phyloP scores from a whole-genome alignment of 139 green algal genomes.

The Mesotaenium endlicherianum region DNA sequence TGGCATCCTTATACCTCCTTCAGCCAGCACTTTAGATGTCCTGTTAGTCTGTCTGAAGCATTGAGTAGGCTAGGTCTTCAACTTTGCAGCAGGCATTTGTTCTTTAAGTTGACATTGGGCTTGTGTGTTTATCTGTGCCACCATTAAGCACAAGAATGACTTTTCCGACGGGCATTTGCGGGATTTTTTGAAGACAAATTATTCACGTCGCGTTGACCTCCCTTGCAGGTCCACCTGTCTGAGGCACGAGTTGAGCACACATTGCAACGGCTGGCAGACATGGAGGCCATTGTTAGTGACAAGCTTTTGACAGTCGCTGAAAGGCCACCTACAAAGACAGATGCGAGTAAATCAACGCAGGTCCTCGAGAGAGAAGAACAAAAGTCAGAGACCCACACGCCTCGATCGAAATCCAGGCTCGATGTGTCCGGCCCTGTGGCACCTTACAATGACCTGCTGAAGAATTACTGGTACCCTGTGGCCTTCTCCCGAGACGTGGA shows the following conservation, averaged over 20 bases:
- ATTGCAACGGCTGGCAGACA: conserved; percentile 30
- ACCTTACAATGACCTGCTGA: conserved; percentile 17
- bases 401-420: conserved; percentile 11
- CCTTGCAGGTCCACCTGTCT: conserved; percentile 38
- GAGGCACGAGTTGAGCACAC: conserved; percentile 49
- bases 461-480: conserved; percentile 60
- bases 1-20: too few species aligned
- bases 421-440: conserved; percentile 37
- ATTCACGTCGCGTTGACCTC: too few species aligned
- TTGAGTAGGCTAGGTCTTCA: too few species aligned
- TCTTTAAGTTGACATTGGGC: too few species aligned
- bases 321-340: background rate
- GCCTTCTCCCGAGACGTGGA: conserved; percentile 47
- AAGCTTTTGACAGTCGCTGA: background rate
- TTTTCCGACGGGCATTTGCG: too few species aligned
- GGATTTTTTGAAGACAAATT: too few species aligned
- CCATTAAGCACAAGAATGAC: too few species aligned
- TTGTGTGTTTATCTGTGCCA: too few species aligned
- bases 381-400: background rate
- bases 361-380: background rate
- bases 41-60: too few species aligned
- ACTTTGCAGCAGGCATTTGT: too few species aligned
- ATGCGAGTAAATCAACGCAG: background rate
- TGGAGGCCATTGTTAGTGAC: conserved; percentile 8
- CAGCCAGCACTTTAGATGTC: too few species aligned